phyloP scores from a whole-genome alignment of 768 basidiomycete species.

The Mycena albidolilacea region DNA sequence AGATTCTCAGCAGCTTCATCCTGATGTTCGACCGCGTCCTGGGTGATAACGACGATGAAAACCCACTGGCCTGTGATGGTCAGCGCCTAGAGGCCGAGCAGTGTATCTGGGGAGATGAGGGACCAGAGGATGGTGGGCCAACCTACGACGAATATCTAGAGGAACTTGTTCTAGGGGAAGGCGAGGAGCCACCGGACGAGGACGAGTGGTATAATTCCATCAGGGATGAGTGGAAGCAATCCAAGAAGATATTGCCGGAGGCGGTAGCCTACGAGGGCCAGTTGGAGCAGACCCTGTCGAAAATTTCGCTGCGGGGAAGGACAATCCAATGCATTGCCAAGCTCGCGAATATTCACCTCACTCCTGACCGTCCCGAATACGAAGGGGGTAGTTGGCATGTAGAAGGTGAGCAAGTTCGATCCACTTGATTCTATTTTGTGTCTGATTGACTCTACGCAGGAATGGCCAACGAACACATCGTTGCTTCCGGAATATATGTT shows the following conservation, averaged over 20 bases:
- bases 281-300: constrained; percentile 9
- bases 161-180: neutral
- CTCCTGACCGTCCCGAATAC: constrained; percentile 49
- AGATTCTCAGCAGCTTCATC: constrained; percentile 16
- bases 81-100: constrained; percentile 2
- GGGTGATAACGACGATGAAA: constrained; percentile 17
- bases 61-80: neutral
- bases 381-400: constrained; percentile 49
- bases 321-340: constrained; percentile 43
- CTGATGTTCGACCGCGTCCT: constrained; percentile 34
- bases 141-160: neutral
- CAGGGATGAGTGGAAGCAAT: neutral
- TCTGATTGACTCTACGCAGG: neutral
- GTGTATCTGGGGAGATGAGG: constrained; percentile 11
- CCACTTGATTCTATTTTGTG: neutral
- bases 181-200: neutral
- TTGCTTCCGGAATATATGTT: constrained; percentile 40
- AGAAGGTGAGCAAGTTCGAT: constrained; percentile 43
- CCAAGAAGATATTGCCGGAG: neutral
- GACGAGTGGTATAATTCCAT: neutral
- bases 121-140: neutral
- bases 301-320: constrained; percentile 21
- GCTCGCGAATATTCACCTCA: constrained; percentile 49
- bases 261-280: constrained; percentile 16
- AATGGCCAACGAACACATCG: constrained; percentile 52